Evolutionary conservation across 805 yeast species (phyloP).

Genomic region (Saccharomycopsis guyanensis): DNA sequence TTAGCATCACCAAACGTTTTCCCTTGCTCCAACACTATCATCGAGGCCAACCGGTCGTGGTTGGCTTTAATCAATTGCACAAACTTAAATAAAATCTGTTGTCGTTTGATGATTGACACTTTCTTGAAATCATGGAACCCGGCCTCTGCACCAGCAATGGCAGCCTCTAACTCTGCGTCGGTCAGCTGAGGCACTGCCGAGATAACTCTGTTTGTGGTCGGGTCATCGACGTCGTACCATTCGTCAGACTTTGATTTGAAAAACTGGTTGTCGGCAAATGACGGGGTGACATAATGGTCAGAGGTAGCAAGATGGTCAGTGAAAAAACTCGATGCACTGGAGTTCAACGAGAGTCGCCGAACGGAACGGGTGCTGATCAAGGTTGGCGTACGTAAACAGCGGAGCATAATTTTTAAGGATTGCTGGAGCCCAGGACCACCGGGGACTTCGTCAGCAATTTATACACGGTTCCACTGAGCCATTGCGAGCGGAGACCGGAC

Average conservation of each 20-base stretch:
- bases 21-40: constrained; percentile 66
- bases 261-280: constrained; percentile 39
- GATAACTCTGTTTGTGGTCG: constrained; percentile 62
- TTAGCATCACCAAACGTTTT: constrained; percentile 68
- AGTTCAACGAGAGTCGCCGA: constrained; percentile 3
- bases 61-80: constrained; percentile 56
- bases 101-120: constrained; percentile 39
- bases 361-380: too few species aligned
- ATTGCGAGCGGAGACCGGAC: too few species aligned
- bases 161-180: constrained; percentile 52
- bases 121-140: constrained; percentile 57
- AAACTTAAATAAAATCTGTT: constrained; percentile 61
- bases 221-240: constrained; percentile 69
- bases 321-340: background rate
- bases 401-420: too few species aligned
- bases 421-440: too few species aligned
- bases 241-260: constrained; percentile 40
- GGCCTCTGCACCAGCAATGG: constrained; percentile 53
- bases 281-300: constrained; percentile 44
- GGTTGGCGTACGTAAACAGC: too few species aligned
- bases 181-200: constrained; percentile 69
- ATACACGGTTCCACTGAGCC: too few species aligned
- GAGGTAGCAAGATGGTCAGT: constrained; percentile 17
- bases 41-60: constrained; percentile 61
- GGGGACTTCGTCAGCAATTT: too few species aligned